Evolutionary conservation across 164 flowering plant genomes (phyloP).

Genomic region (Dillenia suffruticosa): DNA sequence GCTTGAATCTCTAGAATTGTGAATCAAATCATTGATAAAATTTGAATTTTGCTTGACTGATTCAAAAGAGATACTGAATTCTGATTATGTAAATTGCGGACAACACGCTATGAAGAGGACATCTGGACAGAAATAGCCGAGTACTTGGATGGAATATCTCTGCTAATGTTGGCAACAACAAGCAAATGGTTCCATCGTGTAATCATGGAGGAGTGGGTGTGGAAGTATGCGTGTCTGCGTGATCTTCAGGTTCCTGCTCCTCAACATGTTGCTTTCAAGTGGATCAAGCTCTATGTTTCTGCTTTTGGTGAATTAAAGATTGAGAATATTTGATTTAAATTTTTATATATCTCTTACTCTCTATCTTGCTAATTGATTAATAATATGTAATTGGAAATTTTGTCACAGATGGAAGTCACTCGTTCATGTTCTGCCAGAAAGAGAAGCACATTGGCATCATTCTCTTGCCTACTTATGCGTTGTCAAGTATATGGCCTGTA

Average conservation of each 20-base stretch:
- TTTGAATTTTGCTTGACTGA: background rate
- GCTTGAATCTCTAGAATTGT: background rate
- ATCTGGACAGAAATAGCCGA: slow-evolving; percentile 88
- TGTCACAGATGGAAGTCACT: slow-evolving; percentile 82
- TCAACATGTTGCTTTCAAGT: slow-evolving; percentile 40
- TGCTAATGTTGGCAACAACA: slow-evolving; percentile 71
- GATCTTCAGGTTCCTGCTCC: slow-evolving; percentile 81
- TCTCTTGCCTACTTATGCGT: background rate
- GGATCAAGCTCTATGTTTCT: slow-evolving; percentile 69
- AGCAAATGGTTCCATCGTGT: slow-evolving; percentile 64
- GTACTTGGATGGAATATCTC: slow-evolving; percentile 64
- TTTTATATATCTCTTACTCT: background rate
- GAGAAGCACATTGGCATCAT: slow-evolving; percentile 85
- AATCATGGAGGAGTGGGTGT: slow-evolving; percentile 60
- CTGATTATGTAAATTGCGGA: background rate
- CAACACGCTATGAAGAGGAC: slow-evolving; percentile 55
- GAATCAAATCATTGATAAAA: background rate
- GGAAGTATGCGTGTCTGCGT: slow-evolving; percentile 81
- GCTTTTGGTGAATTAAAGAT: slow-evolving; percentile 50
- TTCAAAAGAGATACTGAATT: background rate
- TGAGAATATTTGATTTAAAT: background rate
- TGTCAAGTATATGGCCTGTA: too few relatives aligned
- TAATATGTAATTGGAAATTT: background rate
- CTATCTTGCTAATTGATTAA: background rate
- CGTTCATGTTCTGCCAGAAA: slow-evolving; percentile 58